Evolutionary conservation across 2,329 filamentous ascomycete genomes (phyloP).

Genomic region (Juglanconis juglandina): DNA sequence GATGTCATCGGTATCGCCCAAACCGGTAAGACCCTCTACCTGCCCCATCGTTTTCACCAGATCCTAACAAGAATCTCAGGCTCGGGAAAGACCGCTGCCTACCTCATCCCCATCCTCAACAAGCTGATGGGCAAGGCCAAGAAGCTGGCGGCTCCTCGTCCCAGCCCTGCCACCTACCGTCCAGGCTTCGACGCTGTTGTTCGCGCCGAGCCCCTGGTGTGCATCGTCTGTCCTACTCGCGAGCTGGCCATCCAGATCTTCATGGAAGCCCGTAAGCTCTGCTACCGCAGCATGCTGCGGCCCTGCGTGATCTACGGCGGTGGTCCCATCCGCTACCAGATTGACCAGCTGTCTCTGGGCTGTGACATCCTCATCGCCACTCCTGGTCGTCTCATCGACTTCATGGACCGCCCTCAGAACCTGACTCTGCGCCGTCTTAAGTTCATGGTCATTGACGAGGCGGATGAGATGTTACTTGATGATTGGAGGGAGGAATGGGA

Average conservation of each 20-base stretch:
- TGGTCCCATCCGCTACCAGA: slow-evolving; percentile 66
- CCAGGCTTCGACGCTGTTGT: slow-evolving; percentile 45
- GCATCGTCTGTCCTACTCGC: slow-evolving; percentile 81
- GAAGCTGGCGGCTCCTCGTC: slow-evolving; percentile 75
- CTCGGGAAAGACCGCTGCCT: slow-evolving; percentile 94
- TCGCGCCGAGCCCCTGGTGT: slow-evolving; percentile 80
- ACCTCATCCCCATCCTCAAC: slow-evolving; percentile 82
- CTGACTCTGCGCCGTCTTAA: slow-evolving; percentile 73
- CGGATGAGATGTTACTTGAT: slow-evolving; percentile 80
- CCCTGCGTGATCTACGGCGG: slow-evolving; percentile 90
- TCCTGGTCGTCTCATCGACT: slow-evolving; percentile 79
- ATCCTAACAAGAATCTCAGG: slow-evolving; percentile 49
- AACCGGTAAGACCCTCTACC: slow-evolving; percentile 61
- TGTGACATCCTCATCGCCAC: slow-evolving; percentile 89
- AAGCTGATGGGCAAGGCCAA: slow-evolving; percentile 94
- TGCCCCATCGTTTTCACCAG: background rate
- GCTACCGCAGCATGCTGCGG: slow-evolving; percentile 91
- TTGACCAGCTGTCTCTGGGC: slow-evolving; percentile 70
- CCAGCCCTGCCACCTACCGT: slow-evolving; percentile 57
- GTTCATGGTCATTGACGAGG: slow-evolving; percentile 85
- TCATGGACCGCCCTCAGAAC: slow-evolving; percentile 68
- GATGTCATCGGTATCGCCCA: slow-evolving; percentile 90
- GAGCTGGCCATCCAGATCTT: slow-evolving; percentile 94
- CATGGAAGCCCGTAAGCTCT: slow-evolving; percentile 86
- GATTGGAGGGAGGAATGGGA: slow-evolving; percentile 77